phyloP scores from a whole-genome alignment of 441 rosid species.

The Pelargonium fulgidum region DNA sequence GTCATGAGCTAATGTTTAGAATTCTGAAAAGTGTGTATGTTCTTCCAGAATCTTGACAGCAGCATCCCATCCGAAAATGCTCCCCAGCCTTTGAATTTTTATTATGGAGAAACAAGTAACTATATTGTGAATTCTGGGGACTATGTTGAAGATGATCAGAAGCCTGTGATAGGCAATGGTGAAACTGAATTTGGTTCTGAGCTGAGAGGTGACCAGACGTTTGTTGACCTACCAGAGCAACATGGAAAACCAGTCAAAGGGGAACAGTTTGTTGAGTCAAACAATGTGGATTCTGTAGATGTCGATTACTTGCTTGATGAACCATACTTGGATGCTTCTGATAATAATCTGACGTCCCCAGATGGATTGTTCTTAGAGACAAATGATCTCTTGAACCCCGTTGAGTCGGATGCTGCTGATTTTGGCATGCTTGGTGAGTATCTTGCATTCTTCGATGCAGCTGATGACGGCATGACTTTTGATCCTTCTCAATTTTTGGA shows the following conservation, averaged over 20 bases:
- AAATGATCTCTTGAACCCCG: conserved; percentile 45
- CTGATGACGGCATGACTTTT: conserved; percentile 39
- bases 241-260: conserved; percentile 35
- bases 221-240: conserved; percentile 34
- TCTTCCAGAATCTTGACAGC: conserved; percentile 41
- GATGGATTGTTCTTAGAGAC: conserved; percentile 60
- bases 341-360: conserved; percentile 29
- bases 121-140: conserved; percentile 36
- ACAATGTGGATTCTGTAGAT: conserved; percentile 28
- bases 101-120: conserved; percentile 56
- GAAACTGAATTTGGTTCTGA: conserved; percentile 28
- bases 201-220: conserved; percentile 34
- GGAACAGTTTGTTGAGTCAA: conserved; percentile 37
- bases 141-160: conserved; percentile 37
- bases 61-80: conserved; percentile 36
- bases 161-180: conserved; percentile 33
- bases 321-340: conserved; percentile 43
- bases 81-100: conserved; percentile 32
- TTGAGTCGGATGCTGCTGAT: conserved; percentile 33
- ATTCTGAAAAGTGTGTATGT: not conserved
- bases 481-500: conserved; percentile 48
- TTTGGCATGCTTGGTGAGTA: conserved; percentile 62
- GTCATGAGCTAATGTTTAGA: not conserved
- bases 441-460: conserved; percentile 55
- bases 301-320: conserved; percentile 38